These are phyloP conservation scores for Eragrostis curvula DNA, from an alignment of 176 grass and related monocot species.

Conservation along the genomic window DNA sequence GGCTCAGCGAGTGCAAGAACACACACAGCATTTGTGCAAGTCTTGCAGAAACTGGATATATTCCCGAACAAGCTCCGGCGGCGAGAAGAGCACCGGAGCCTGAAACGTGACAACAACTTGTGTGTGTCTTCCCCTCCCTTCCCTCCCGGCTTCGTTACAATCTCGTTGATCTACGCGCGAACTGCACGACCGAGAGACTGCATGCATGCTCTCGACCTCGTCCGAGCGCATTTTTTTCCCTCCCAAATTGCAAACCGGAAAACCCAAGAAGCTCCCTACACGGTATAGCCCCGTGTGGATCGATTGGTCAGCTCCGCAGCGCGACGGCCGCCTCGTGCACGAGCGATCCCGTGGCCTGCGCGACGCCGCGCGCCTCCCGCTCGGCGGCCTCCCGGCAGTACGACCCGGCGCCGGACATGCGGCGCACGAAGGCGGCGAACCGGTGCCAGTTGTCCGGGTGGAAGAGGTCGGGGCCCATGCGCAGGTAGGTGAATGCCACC, in stretches of 20 bases:
- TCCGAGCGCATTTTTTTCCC: background rate
- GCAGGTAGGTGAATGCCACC: constrained; percentile 89
- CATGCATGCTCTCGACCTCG: constrained; percentile 21
- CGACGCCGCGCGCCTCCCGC: constrained; percentile 50
- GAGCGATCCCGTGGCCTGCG: constrained; percentile 55
- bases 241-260: background rate
- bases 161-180: background rate
- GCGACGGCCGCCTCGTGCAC: constrained; percentile 60
- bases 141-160: constrained; percentile 18
- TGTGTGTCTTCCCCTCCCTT: constrained; percentile 17
- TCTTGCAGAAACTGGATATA: constrained; percentile 24
- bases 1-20: constrained; percentile 18
- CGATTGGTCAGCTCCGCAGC: constrained; percentile 43
- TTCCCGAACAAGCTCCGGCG: constrained; percentile 28
- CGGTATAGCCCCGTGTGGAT: background rate
- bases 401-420: constrained; percentile 43
- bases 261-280: background rate
- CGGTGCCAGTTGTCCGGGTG: constrained; percentile 66
- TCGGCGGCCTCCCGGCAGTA: constrained; percentile 45
- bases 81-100: background rate
- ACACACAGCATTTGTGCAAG: constrained; percentile 3
- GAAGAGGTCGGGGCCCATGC: constrained; percentile 68
- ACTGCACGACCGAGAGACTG: background rate
- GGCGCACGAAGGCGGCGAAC: constrained; percentile 68
- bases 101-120: constrained; percentile 31